Evolutionary conservation across 495 filamentous ascomycete genomes (phyloP).

Genomic region (Penicillium goetzii): DNA sequence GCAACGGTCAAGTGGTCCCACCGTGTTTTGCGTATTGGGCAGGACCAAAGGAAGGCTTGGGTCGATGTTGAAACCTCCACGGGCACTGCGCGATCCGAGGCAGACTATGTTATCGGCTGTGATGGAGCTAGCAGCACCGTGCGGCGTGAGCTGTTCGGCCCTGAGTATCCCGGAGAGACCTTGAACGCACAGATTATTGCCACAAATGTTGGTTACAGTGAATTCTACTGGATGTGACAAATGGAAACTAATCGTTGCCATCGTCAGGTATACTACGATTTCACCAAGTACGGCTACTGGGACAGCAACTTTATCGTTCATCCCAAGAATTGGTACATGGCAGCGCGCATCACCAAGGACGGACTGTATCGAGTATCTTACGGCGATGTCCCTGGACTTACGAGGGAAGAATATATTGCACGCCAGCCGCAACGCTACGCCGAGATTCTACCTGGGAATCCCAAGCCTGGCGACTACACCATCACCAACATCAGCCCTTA

Average conservation of each 20-base stretch:
- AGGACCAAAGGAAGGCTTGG: slow-evolving; percentile 54
- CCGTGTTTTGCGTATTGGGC: slow-evolving; percentile 51
- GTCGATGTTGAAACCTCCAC: slow-evolving; percentile 52
- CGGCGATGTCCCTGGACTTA: slow-evolving; percentile 56
- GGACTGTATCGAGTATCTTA: slow-evolving; percentile 65
- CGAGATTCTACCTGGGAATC: slow-evolving; percentile 60
- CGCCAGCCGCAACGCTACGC: slow-evolving; percentile 58
- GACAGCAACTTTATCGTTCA: slow-evolving; percentile 65
- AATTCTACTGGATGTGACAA: neutral
- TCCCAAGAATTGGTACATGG: slow-evolving; percentile 65
- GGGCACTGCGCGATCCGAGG: slow-evolving; percentile 45
- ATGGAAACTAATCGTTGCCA: neutral
- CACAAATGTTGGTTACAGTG: slow-evolving; percentile 54
- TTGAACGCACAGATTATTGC: slow-evolving; percentile 63
- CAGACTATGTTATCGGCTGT: slow-evolving; percentile 61
- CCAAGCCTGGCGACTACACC: slow-evolving; percentile 59
- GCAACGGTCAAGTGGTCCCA: slow-evolving; percentile 53
- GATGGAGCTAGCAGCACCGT: slow-evolving; percentile 62
- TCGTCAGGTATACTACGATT: slow-evolving; percentile 58
- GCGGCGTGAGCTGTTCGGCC: slow-evolving; percentile 58
- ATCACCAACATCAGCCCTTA: slow-evolving; percentile 60
- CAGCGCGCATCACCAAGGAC: slow-evolving; percentile 59
- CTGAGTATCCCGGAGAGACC: slow-evolving; percentile 61
- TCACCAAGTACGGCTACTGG: slow-evolving; percentile 55
- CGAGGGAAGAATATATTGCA: slow-evolving; percentile 54